A percentile compares a stretch with the other conserved stretches of the same genome.
These are phyloP conservation scores for Pythium vanterpoolii DNA, from an alignment of 352 stramenopile species.

Conservation along the genomic window DNA sequence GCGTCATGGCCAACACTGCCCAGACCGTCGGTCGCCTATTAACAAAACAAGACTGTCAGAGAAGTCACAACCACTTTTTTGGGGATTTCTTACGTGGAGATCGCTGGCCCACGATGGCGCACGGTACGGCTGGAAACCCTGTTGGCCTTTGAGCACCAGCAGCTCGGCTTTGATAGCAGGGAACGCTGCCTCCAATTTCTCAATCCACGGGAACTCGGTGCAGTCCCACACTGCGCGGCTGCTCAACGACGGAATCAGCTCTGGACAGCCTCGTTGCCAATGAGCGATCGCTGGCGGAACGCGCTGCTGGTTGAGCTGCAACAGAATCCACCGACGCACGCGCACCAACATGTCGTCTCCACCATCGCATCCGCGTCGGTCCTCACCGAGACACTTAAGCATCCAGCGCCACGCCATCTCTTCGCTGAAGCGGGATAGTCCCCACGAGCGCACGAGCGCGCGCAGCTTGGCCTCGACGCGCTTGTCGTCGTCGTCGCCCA, in stretches of 20 bases:
- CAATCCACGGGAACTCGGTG: constrained; percentile 41
- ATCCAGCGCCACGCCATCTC: constrained; percentile 66
- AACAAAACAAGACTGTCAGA: constrained; percentile 1
- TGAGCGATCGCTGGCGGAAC: constrained; percentile 17
- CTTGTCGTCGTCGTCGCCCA: neutral
- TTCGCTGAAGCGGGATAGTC: constrained; percentile 64
- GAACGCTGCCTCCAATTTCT: constrained; percentile 46
- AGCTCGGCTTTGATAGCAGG: constrained; percentile 60
- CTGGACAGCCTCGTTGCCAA: constrained; percentile 69
- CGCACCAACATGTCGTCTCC: constrained; percentile 28
- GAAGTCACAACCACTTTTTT: neutral
- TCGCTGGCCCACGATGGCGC: constrained; percentile 69
- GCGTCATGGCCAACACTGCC: constrained; percentile 73
- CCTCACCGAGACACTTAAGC: constrained; percentile 26
- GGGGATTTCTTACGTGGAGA: constrained; percentile 37
- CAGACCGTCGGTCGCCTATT: constrained; percentile 60
- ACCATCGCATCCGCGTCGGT: constrained; percentile 23
- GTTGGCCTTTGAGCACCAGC: constrained; percentile 35
- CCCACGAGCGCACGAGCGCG: constrained; percentile 50
- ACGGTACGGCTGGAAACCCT: constrained; percentile 74
- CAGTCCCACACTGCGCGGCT: constrained; percentile 50
- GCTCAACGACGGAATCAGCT: constrained; percentile 51
- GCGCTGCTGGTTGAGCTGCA: constrained; percentile 59
- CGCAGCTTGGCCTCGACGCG: constrained; percentile 38
- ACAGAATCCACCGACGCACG: constrained; percentile 62